Base-by-base conservation (phyloP, 768 basidiomycete species). In the Tylopilus vinaceipallidus region DNA sequence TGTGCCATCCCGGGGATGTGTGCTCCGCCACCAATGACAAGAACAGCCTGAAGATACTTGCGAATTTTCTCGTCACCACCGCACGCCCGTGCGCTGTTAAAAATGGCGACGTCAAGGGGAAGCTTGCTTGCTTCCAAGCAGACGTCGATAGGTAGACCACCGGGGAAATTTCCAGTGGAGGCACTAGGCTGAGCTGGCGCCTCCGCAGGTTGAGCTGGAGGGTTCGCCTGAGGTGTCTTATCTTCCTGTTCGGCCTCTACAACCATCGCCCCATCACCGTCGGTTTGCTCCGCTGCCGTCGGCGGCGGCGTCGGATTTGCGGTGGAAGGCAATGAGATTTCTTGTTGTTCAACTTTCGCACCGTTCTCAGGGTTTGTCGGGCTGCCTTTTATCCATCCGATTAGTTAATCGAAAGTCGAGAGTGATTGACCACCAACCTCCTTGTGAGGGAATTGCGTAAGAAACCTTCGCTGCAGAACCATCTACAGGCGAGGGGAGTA, bases 91-190 rank as follows among this genome's bases (percentile, higher is more conserved):
- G 91, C 82, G 57, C 91, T 89, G 64, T 95, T 94, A 71, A 91
- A 91, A 52, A 97, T 89, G 8, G 92, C 94, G 10, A 95, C 87
- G 62, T 97, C 94, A 47, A 97, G 73, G 2, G 95, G 93, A 34
- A 95, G 74, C 66, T 94, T 95, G 68, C 86, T 85, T 17, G 93
- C 88, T 70, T 95, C 93, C 59, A 82, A 84, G 47, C 77, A 78
- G 4, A 95, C 80, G 64, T 95, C 93, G 61, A 92, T 84, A 7
- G 79, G 73, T 53, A 74, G 76, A 13, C 77, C 79, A 20, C 49
- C 71, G 62, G 55, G 62, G 24, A 74, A 71, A 42, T 67, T 69
- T 12, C 64, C 60, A 11, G 62, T 59, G 19, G 68, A 62, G 13
- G 68, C 39, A 19, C 58, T 52, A 1, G 48, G 61, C 32, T 52